A percentile compares a stretch with the other conserved stretches of the same genome.
Evolutionary conservation across 768 basidiomycete genomes (phyloP).

Genomic region (Tylopilus cervinicoccineus): DNA sequence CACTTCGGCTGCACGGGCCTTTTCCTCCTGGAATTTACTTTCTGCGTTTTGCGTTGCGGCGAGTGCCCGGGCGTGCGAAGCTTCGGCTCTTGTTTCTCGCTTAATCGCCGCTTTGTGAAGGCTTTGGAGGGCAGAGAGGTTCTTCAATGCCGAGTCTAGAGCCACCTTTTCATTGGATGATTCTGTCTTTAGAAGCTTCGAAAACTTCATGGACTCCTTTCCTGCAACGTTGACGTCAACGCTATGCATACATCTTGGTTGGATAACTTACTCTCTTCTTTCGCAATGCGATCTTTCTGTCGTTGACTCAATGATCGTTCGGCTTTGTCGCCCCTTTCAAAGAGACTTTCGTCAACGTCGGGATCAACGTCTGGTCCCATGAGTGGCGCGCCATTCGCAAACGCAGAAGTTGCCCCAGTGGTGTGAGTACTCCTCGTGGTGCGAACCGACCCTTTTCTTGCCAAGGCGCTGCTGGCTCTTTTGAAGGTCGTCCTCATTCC

Average conservation of each 20-base stretch:
- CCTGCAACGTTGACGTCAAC: slow-evolving; percentile 31
- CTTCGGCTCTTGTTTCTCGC: slow-evolving; percentile 58
- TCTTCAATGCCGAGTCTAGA: slow-evolving; percentile 55
- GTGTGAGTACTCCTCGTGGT: slow-evolving; percentile 20
- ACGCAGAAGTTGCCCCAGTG: slow-evolving; percentile 28
- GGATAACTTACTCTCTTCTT: slow-evolving; percentile 44
- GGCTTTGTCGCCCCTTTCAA: slow-evolving; percentile 42
- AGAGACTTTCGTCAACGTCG: slow-evolving; percentile 37
- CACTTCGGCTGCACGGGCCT: slow-evolving; percentile 49
- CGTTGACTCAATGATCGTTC: slow-evolving; percentile 46
- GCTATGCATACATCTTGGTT: background rate
- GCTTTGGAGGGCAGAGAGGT: slow-evolving; percentile 63
- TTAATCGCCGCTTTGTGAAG: slow-evolving; percentile 66
- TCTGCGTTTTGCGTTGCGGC: slow-evolving; percentile 60
- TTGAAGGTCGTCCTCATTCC: background rate
- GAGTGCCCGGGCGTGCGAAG: slow-evolving; percentile 50
- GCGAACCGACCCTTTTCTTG: slow-evolving; percentile 23
- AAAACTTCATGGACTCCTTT: slow-evolving; percentile 56
- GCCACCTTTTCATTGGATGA: slow-evolving; percentile 64
- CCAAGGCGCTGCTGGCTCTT: background rate
- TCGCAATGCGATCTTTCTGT: slow-evolving; percentile 49
- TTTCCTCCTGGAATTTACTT: slow-evolving; percentile 56
- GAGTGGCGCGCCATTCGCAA: slow-evolving; percentile 53
- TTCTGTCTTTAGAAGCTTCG: slow-evolving; percentile 69
- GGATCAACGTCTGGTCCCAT: slow-evolving; percentile 45